Evolutionary conservation across 2,329 filamentous ascomycete genomes (phyloP).

Genomic region (Alternaria gansuensis): DNA sequence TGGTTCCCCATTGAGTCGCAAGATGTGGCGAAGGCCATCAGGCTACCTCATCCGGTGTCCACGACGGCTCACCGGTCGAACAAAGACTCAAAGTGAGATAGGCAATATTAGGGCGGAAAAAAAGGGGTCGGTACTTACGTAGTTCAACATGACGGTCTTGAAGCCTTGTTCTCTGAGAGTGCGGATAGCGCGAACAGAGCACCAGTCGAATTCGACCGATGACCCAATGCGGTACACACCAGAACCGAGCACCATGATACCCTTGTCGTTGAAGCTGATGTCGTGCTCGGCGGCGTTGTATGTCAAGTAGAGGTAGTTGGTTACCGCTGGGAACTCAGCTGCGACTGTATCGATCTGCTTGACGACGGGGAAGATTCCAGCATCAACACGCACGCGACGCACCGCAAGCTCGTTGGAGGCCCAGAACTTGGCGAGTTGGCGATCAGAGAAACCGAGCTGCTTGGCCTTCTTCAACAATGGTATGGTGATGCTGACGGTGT

Average conservation of each 20-base stretch:
- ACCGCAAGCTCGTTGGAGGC: constrained; percentile 93
- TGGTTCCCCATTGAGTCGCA: not conserved
- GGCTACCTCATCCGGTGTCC: not conserved
- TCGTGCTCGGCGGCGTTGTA: constrained; percentile 93
- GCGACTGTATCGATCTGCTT: constrained; percentile 99
- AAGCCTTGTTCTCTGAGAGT: constrained; percentile 83
- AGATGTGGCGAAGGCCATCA: not conserved
- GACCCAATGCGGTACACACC: constrained; percentile 97
- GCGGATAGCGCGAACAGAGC: constrained; percentile 91
- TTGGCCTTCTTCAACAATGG: constrained; percentile 83
- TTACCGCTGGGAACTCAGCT: constrained; percentile 91
- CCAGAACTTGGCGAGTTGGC: constrained; percentile 93
- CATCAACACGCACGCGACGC: constrained; percentile 82
- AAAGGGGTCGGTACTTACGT: constrained; percentile 26
- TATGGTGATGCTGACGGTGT: constrained; percentile 70
- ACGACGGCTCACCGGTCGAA: not conserved
- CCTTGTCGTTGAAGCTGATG: constrained; percentile 83
- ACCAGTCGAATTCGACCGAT: constrained; percentile 99
- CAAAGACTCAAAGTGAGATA: not conserved
- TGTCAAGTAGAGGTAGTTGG: constrained; percentile 95
- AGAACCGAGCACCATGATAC: constrained; percentile 94
- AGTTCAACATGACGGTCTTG: constrained; percentile 96
- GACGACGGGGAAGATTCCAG: constrained; percentile 85
- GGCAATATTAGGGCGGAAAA: not conserved
- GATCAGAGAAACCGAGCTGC: constrained; percentile 91